Evolutionary conservation across 1,284 basidiomycete species (phyloP).

Genomic region (Boletus smithii): DNA sequence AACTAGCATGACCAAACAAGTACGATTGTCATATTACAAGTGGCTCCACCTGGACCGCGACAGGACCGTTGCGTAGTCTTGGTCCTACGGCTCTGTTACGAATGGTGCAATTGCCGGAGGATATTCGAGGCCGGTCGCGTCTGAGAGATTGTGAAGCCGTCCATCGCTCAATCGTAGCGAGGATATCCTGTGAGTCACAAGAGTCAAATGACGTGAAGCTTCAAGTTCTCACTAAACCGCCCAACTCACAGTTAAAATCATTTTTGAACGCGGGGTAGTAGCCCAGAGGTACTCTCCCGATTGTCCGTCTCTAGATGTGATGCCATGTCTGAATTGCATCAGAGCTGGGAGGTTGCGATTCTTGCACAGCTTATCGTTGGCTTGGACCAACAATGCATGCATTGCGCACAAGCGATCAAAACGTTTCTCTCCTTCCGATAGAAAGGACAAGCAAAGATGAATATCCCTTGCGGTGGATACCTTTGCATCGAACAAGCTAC

Average conservation of each 20-base stretch:
- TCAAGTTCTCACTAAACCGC: not conserved
- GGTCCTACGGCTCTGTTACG: constrained; percentile 24
- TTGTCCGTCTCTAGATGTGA: constrained; percentile 10
- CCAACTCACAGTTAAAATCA: constrained; percentile 22
- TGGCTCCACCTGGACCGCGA: not conserved
- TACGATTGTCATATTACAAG: not conserved
- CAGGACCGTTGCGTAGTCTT: constrained; percentile 17
- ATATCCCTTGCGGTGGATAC: constrained; percentile 28
- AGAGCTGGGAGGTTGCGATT: constrained; percentile 20
- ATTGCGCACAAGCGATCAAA: constrained; percentile 30
- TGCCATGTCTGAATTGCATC: constrained; percentile 12
- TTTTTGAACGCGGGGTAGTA: constrained; percentile 11
- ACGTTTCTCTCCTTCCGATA: constrained; percentile 20
- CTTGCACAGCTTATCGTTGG: constrained; percentile 36
- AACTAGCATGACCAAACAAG: constrained; percentile 13
- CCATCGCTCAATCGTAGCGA: constrained; percentile 27
- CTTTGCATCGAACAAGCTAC: constrained; percentile 29
- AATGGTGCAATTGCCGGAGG: not conserved
- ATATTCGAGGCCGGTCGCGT: constrained; percentile 15
- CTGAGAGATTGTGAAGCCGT: constrained; percentile 16
- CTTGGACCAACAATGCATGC: constrained; percentile 27
- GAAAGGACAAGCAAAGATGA: constrained; percentile 26
- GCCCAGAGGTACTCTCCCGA: constrained; percentile 25
- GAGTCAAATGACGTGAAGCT: not conserved
- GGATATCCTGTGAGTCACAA: constrained; percentile 26